Evolutionary conservation across 2,329 filamentous ascomycete genomes (phyloP).

Genomic region (Aspergillus sp.): DNA sequence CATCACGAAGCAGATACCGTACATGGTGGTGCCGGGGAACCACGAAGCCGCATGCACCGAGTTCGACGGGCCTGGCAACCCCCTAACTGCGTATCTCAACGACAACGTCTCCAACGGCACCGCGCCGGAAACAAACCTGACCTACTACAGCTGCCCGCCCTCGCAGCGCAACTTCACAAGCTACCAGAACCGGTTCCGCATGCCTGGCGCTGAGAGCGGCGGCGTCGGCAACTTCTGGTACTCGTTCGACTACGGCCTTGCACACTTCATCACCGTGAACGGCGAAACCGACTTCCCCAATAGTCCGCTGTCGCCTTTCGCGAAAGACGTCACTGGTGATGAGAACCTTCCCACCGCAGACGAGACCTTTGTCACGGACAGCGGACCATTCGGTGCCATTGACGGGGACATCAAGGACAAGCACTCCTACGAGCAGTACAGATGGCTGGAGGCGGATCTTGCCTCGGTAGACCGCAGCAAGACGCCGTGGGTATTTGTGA

Average conservation of each 20-base stretch:
- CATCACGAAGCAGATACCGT: conserved; percentile 46
- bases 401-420: conserved; percentile 42
- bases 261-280: conserved; percentile 51
- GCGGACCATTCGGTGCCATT: conserved; percentile 51
- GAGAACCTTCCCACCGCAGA: conserved; percentile 32
- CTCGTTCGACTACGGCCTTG: conserved; percentile 56
- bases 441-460: conserved; percentile 50
- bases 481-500: conserved; percentile 53
- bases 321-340: conserved; percentile 29
- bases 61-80: conserved; percentile 48
- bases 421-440: conserved; percentile 48
- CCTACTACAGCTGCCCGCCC: conserved; percentile 54
- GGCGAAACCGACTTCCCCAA: conserved; percentile 53
- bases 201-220: conserved; percentile 50
- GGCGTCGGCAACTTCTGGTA: conserved; percentile 57
- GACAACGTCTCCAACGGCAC: conserved; percentile 46
- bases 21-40: conserved; percentile 54
- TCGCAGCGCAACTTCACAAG: conserved; percentile 55
- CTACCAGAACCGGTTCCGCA: conserved; percentile 53
- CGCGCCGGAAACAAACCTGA: conserved; percentile 38
- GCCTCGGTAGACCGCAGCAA: conserved; percentile 46
- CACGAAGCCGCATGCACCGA: conserved; percentile 52
- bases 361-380: conserved; percentile 47
- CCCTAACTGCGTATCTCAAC: conserved; percentile 50
- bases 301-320: conserved; percentile 49